A percentile compares a stretch with the other conserved stretches of the same genome.
These are phyloP conservation scores for Pichia pseudocactophila DNA, from an alignment of 805 yeast genomes.

Conservation along the genomic window DNA sequence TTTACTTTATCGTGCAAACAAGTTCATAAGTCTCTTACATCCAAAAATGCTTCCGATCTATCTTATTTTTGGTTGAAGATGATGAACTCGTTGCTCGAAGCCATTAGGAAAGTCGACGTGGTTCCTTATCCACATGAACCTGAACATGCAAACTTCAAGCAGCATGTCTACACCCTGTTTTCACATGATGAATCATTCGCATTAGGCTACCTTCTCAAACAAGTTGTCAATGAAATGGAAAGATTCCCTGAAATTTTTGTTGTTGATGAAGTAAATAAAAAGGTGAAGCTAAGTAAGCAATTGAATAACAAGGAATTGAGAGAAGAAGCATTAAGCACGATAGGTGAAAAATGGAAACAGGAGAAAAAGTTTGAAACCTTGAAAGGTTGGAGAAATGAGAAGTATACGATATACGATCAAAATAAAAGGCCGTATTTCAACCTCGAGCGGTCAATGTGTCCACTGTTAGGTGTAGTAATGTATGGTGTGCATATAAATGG, in stretches of 20 bases:
- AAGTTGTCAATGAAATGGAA: conserved; percentile 25
- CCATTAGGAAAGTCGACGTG: conserved; percentile 25
- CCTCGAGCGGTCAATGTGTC: conserved; percentile 76
- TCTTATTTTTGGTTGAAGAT: neutral
- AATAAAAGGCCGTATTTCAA: conserved; percentile 47
- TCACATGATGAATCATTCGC: conserved; percentile 29
- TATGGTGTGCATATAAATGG: conserved; percentile 90
- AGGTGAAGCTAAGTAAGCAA: conserved; percentile 24
- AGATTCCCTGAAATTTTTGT: conserved; percentile 15
- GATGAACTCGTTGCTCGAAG: conserved; percentile 16
- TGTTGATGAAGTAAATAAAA: conserved; percentile 21
- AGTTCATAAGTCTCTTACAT: too few relatives aligned
- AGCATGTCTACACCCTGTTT: conserved; percentile 25
- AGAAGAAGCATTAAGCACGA: conserved; percentile 30
- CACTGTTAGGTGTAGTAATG: conserved; percentile 75
- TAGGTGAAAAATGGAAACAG: conserved; percentile 37
- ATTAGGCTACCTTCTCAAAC: conserved; percentile 33
- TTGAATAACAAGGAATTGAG: conserved; percentile 34
- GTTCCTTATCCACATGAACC: conserved; percentile 25
- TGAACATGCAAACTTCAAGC: conserved; percentile 8
- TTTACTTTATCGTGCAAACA: too few relatives aligned
- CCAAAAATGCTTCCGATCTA: too few relatives aligned
- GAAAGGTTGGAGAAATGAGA: conserved; percentile 81
- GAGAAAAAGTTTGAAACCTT: conserved; percentile 30
- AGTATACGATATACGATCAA: conserved; percentile 62